Evolutionary conservation across 1,284 basidiomycete genomes (phyloP), one percentile per base, ranked within the genome.

Genomic region (Marasmius fiardii): DNA sequence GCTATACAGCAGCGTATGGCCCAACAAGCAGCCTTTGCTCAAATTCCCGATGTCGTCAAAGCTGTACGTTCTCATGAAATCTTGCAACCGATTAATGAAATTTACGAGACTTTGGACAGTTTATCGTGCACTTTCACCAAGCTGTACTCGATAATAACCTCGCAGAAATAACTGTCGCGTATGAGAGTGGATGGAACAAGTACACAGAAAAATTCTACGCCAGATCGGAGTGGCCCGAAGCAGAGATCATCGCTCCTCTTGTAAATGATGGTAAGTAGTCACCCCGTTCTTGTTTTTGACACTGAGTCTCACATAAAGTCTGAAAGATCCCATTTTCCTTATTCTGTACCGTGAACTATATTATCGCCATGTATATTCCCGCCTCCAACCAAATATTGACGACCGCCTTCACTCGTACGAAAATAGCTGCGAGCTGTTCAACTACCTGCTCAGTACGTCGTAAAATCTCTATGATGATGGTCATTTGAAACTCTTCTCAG

Each of bases 401-500:
- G 96, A 98, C 74, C 90, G 96, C 54, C 95, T 98, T 81, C 93
- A 97, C 72, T 96, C 94, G 1, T 99, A 98, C 74, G 96, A 98
- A 73, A 97, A 98, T 76, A 97, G 95, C 73, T 98, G 96, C 81
- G 93, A 97, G 71, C 80, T 99, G 62, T 73, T 98, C 85, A 98
- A 98, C 77, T 95, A 95, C 71, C 85, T 99, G 48, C 75, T 80
- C 58, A 80, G 78, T 79, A 52, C 52, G 75, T 63, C 31, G 8
- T n/a, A 34, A 35, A 24, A 8, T 33, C 33, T 4, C 23, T 31
- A 48, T 31, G 35, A 43, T 37, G 39, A 24, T 33, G 12, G 39
- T 16, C 16, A 20, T 21, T 31, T 23, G 11, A 24, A 14, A 48
- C 26, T 6, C 23, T 47, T n/a, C 35, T 52, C 26, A 92, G 92